These are phyloP conservation scores for Striga asiatica DNA, from an alignment of 257 asterid species.

Conservation along the genomic window DNA sequence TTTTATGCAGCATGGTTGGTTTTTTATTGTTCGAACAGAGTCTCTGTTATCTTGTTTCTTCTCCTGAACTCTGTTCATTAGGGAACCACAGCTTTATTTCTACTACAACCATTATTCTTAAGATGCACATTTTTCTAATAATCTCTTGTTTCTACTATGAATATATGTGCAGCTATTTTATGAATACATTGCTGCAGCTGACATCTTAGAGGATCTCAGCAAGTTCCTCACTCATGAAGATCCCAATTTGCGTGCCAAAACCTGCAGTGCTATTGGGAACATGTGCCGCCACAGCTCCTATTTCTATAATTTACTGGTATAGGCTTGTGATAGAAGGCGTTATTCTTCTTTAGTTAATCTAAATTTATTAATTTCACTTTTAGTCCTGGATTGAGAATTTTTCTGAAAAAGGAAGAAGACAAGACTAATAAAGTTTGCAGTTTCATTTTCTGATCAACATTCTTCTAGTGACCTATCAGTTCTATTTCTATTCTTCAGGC, in stretches of 20 bases:
- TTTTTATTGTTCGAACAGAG: not conserved
- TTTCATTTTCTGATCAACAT: not conserved
- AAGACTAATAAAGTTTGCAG: not conserved
- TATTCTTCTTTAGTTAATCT: not conserved
- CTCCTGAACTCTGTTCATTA: not conserved
- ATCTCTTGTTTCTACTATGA: conserved; percentile 14
- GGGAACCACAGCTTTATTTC: too few species aligned
- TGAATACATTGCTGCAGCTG: conserved; percentile 62
- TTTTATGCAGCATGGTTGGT: not conserved
- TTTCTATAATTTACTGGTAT: conserved; percentile 76
- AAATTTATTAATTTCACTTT: not conserved
- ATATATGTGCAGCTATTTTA: conserved; percentile 54
- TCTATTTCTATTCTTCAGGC: conserved; percentile 31
- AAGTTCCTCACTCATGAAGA: conserved; percentile 74
- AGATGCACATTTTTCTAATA: too few species aligned
- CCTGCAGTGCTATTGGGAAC: conserved; percentile 93
- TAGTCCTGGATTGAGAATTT: not conserved
- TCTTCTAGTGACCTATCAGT: not conserved
- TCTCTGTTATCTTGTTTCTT: not conserved
- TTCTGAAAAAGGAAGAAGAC: too few species aligned
- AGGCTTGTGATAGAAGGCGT: not conserved
- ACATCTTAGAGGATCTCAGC: conserved; percentile 63
- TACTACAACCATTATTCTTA: too few species aligned
- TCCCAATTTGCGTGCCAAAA: conserved; percentile 79
- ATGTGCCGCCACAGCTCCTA: conserved; percentile 97